phyloP scores from a whole-genome alignment of 192 early-diverging fungal species.

The Entomortierella chlamydospora region DNA sequence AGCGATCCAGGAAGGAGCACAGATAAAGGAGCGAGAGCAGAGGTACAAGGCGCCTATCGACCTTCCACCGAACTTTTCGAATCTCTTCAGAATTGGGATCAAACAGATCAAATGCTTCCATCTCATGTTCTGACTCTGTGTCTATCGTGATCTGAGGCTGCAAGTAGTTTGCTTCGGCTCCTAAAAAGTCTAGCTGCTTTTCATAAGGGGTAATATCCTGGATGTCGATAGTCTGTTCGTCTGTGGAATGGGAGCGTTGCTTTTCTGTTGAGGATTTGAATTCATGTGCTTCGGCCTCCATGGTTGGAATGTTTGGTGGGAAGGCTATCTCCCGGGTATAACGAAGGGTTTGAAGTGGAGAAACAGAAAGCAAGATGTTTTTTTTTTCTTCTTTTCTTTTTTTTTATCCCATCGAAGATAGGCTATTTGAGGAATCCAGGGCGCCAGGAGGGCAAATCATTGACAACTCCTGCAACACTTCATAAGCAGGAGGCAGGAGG shows the following conservation, averaged over 20 bases:
- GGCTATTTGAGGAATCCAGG: background rate
- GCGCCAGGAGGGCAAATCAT: background rate
- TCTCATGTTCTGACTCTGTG: background rate
- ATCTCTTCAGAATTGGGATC: conserved; percentile 34
- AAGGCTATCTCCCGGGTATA: background rate
- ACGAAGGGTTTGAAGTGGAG: background rate
- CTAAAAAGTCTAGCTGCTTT: background rate
- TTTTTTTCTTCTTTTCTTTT: background rate
- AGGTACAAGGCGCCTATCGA: conserved; percentile 71
- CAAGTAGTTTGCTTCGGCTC: background rate
- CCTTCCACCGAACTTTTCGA: conserved; percentile 62
- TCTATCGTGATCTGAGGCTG: background rate
- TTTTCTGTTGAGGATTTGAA: background rate
- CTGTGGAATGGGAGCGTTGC: background rate
- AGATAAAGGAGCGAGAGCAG: conserved; percentile 71
- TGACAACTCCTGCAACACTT: background rate
- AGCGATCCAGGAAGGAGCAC: conserved; percentile 74
- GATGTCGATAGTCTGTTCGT: background rate
- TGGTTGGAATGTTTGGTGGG: background rate
- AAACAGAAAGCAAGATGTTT: background rate
- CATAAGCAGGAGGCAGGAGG: background rate
- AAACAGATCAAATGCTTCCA: conserved; percentile 7
- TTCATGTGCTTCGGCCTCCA: background rate
- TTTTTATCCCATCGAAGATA: background rate
- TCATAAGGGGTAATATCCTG: background rate